phyloP scores from a whole-genome alignment of 139 green algal genomes.

The Chara braunii region DNA sequence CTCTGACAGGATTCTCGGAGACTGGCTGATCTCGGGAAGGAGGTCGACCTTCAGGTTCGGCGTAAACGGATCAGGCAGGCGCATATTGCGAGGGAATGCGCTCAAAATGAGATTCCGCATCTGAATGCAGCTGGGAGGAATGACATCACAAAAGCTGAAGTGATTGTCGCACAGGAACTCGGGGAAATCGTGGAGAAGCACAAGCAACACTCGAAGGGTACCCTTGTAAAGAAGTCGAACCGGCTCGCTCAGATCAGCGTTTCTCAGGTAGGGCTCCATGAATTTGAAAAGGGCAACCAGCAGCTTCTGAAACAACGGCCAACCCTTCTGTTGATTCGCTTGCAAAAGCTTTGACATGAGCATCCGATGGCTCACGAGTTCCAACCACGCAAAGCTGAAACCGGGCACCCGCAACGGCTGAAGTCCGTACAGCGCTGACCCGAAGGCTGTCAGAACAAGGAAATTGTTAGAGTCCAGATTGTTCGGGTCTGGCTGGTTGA shows the following conservation, averaged over 20 bases:
- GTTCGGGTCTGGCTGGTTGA: constrained; percentile 50
- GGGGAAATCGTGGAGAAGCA: constrained; percentile 98
- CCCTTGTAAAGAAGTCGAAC: constrained; percentile 86
- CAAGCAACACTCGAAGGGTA: constrained; percentile 88
- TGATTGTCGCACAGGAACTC: constrained; percentile 98
- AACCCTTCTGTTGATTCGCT: constrained; percentile 50
- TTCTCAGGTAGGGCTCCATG: constrained; percentile 90
- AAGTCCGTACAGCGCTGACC: constrained; percentile 50
- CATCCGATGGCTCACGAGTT: constrained; percentile 77
- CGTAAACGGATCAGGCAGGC: constrained; percentile 96
- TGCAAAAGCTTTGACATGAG: constrained; percentile 90
- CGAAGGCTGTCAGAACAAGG: constrained; percentile 44
- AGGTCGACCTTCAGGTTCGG: constrained; percentile 95
- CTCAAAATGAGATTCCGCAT: constrained; percentile 96
- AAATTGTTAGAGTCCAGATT: constrained; percentile 41
- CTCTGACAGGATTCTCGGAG: constrained; percentile 64
- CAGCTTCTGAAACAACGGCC: constrained; percentile 63
- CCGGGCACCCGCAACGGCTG: constrained; percentile 79
- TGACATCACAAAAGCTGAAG: constrained; percentile 84
- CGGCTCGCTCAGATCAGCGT: constrained; percentile 66
- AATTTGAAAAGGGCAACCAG: constrained; percentile 78
- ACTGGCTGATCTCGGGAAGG: constrained; percentile 80
- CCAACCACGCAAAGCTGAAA: constrained; percentile 89
- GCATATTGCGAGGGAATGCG: constrained; percentile 94
- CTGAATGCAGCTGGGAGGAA: constrained; percentile 88